Evolutionary conservation across 345 rosid species (phyloP).

Genomic region (Acer saccharum): DNA sequence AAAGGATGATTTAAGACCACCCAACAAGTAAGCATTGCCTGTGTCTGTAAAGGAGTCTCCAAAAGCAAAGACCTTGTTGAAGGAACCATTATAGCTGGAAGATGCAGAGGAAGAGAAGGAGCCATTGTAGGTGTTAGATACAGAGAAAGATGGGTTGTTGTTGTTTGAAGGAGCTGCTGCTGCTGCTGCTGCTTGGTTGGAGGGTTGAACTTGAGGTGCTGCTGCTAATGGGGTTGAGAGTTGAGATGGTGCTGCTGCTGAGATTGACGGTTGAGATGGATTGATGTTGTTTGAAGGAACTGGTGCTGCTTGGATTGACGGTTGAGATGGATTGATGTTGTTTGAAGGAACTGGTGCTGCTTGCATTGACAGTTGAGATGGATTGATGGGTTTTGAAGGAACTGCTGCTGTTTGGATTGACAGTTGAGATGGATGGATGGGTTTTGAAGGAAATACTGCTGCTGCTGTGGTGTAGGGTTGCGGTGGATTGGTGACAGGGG

Average conservation of each 20-base stretch:
- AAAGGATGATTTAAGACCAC: conserved; percentile 25
- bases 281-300: no score
- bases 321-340: no score
- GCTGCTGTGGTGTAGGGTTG: not conserved
- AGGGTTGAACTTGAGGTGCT: no score
- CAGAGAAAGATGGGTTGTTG: no score
- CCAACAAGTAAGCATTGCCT: conserved; percentile 37
- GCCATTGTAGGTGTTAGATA: no score
- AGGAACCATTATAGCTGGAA: conserved; percentile 3
- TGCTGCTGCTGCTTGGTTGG: not conserved
- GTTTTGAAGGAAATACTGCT: no score
- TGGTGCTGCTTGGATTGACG: no score
- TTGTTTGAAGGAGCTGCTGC: not conserved
- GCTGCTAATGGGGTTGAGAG: not conserved
- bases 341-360: no score
- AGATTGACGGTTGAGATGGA: no score
- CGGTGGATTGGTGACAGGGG: not conserved
- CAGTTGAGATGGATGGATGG: no score
- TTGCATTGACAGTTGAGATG: no score
- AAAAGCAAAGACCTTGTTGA: conserved; percentile 41
- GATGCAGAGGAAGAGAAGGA: not conserved
- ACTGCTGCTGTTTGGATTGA: not conserved
- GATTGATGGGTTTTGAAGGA: not conserved
- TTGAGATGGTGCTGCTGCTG: no score
- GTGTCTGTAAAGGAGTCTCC: conserved; percentile 55